Conservation (phyloP, 2,329 filamentous ascomycete species). For the Diaporthe velutina region DNA sequence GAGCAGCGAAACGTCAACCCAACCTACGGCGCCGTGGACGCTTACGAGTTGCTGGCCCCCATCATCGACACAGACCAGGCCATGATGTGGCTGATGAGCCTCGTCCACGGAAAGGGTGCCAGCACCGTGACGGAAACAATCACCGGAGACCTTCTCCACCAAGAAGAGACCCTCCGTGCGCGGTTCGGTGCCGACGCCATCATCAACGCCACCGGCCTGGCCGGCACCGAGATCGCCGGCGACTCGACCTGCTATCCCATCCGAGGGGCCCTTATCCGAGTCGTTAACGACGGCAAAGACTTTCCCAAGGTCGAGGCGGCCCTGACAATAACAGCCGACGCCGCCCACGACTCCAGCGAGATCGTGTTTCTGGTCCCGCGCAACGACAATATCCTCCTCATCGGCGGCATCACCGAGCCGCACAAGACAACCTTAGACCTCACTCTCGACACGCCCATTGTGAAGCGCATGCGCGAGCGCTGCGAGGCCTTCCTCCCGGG, state of each 20-base stretch:
- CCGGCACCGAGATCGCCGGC: slow-evolving; percentile 51
- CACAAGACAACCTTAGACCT: slow-evolving; percentile 53
- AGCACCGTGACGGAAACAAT: slow-evolving; percentile 53
- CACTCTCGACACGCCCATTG: slow-evolving; percentile 53
- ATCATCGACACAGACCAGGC: slow-evolving; percentile 60
- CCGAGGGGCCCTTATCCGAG: slow-evolving; percentile 57
- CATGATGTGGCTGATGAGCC: slow-evolving; percentile 56
- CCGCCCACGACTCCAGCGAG: slow-evolving; percentile 51
- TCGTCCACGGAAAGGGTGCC: slow-evolving; percentile 57
- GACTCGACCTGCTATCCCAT: slow-evolving; percentile 57
- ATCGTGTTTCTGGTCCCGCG: slow-evolving; percentile 59
- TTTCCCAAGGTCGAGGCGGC: slow-evolving; percentile 57
- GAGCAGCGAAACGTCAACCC: slow-evolving; percentile 51
- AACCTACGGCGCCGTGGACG: slow-evolving; percentile 54
- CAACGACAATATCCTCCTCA: slow-evolving; percentile 58
- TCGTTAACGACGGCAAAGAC: slow-evolving; percentile 58
- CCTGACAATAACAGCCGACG: slow-evolving; percentile 56
- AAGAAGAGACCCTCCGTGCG: slow-evolving; percentile 50
- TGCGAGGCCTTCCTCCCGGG: slow-evolving; percentile 57
- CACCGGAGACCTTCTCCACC: slow-evolving; percentile 50
- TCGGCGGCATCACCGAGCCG: slow-evolving; percentile 55
- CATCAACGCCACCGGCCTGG: slow-evolving; percentile 58
- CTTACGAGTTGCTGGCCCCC: slow-evolving; percentile 58
- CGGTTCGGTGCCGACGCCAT: slow-evolving; percentile 56
- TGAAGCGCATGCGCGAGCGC: slow-evolving; percentile 56